Conservation (phyloP, 345 rosid species). For the Eutrema yunnanense region DNA sequence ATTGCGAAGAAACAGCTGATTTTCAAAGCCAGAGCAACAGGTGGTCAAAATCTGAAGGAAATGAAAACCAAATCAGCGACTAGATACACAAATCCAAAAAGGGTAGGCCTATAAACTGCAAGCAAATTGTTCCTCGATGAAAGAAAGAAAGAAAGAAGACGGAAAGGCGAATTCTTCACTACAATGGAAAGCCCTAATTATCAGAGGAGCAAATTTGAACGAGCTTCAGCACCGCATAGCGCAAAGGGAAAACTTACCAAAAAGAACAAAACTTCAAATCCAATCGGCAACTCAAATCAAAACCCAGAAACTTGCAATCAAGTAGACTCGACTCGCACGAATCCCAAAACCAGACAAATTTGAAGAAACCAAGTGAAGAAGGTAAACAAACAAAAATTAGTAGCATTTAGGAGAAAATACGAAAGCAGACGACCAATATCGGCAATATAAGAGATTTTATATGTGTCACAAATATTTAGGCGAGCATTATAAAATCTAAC, state of each 20-base stretch:
- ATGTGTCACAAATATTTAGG: too few relatives aligned
- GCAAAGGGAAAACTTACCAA: conserved; percentile 1
- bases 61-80: conserved; percentile 6
- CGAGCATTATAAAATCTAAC: too few relatives aligned
- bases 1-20: neutral
- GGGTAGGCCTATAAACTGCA: neutral
- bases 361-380: conserved; percentile 1
- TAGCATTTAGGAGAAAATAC: neutral
- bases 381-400: neutral
- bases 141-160: neutral
- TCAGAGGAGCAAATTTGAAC: neutral
- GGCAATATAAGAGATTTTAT: neutral
- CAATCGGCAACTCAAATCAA: conserved; percentile 9
- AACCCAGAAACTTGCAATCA: neutral
- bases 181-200: conserved; percentile 24
- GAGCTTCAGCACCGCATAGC: neutral
- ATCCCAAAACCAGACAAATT: conserved; percentile 1
- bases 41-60: conserved; percentile 4
- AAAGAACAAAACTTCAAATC: neutral
- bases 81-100: neutral
- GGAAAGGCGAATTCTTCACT: neutral
- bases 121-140: neutral
- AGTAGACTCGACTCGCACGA: conserved; percentile 8
- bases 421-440: neutral
- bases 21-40: neutral